These are phyloP conservation scores for Chlorociboria aeruginascens DNA, from an alignment of 495 filamentous ascomycete species.

Conservation along the genomic window DNA sequence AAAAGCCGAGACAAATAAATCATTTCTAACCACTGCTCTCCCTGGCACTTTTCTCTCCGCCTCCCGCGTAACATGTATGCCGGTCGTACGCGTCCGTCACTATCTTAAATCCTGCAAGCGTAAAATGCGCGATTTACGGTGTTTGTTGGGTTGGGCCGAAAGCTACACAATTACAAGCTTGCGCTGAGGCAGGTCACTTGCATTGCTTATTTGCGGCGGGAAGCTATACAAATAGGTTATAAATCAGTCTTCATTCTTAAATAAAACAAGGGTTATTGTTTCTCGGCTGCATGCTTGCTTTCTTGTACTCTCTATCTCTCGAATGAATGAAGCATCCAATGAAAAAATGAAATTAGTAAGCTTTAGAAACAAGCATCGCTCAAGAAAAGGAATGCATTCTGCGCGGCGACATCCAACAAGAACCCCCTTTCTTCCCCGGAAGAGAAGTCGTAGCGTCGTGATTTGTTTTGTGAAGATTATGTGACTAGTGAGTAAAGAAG, in stretches of 20 bases:
- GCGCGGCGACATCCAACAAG: no score
- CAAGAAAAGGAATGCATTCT: no score
- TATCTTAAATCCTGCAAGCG: neutral
- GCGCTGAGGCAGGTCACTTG: slow-evolving; percentile 17
- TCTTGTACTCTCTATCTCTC: no score
- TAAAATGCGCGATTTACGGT: neutral
- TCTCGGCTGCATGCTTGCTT: no score
- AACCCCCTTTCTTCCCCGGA: no score
- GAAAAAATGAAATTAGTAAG: no score
- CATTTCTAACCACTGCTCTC: neutral
- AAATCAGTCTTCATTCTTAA: slow-evolving; percentile 19
- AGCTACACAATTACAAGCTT: slow-evolving; percentile 13
- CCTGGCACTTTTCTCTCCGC: neutral
- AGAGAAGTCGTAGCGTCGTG: no score
- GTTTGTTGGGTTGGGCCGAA: neutral
- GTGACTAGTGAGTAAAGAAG: neutral
- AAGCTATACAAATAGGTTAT: slow-evolving; percentile 15
- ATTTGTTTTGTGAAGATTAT: no score
- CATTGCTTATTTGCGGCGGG: slow-evolving; percentile 14
- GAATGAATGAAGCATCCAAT: no score
- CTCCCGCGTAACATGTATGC: no score
- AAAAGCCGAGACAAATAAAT: neutral
- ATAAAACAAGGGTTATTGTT: slow-evolving; percentile 2
- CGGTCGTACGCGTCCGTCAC: neutral
- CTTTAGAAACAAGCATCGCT: no score